These are phyloP conservation scores for Fusarium temperatum DNA, from an alignment of 2,329 filamentous ascomycete species.

Conservation along the genomic window DNA sequence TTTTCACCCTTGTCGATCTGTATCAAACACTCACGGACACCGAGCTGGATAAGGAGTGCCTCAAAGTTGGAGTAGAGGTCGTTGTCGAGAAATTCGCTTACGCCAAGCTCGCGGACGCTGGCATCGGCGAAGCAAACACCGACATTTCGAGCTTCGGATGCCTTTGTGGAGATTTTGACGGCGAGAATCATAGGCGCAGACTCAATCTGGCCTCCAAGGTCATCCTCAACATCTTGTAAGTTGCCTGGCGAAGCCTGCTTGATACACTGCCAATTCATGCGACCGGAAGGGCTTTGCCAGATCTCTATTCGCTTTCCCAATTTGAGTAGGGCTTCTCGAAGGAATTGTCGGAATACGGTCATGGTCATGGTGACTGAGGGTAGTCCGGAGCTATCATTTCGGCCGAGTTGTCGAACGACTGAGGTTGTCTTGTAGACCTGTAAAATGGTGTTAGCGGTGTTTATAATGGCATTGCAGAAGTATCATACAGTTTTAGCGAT, in stretches of 20 bases:
- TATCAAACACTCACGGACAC: constrained; percentile 93
- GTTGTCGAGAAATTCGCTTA: constrained; percentile 99
- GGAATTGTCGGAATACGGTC: constrained; percentile 94
- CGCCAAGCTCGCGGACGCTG: constrained; percentile 91
- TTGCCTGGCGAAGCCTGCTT: constrained; percentile 97
- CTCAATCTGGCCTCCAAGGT: constrained; percentile 86
- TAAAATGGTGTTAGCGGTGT: constrained; percentile 2
- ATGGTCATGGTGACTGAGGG: constrained; percentile 95
- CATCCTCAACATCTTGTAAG: constrained; percentile 95
- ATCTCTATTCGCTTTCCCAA: constrained; percentile 92
- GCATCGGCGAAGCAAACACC: constrained; percentile 98
- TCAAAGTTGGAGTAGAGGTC: constrained; percentile 99
- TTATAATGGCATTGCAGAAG: neutral
- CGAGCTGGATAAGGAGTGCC: constrained; percentile 93
- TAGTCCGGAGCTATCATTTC: constrained; percentile 82
- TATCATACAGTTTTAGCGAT: constrained; percentile 76
- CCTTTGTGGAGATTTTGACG: constrained; percentile 91
- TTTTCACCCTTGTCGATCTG: constrained; percentile 81
- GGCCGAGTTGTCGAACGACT: constrained; percentile 88
- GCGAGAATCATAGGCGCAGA: constrained; percentile 93
- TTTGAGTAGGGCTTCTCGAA: constrained; percentile 92
- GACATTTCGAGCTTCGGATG: constrained; percentile 82
- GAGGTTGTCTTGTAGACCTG: constrained; percentile 98
- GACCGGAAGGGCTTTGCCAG: constrained; percentile 77
- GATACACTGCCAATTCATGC: constrained; percentile 89